A percentile compares a stretch with the other conserved stretches of the same genome.
phyloP scores from a whole-genome alignment of 345 rosid species.

The Populus euphratica region DNA sequence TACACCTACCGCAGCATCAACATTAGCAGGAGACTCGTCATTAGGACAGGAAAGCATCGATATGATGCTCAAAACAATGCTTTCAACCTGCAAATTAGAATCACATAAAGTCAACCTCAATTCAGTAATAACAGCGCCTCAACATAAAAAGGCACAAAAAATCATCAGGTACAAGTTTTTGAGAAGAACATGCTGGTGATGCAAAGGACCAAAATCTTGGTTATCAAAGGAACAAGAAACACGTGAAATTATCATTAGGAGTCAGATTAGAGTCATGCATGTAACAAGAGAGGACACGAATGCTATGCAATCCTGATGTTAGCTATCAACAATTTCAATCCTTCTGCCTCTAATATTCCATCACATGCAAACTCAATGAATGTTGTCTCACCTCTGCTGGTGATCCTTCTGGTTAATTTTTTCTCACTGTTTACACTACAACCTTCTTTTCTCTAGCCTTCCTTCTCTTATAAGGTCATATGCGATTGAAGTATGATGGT shows the following conservation, averaged over 20 bases:
- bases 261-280: neutral
- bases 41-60: slow-evolving; percentile 90
- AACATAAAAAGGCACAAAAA: neutral
- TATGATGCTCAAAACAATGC: slow-evolving; percentile 79
- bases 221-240: neutral
- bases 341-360: neutral
- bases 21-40: slow-evolving; percentile 88
- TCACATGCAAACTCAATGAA: neutral
- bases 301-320: neutral
- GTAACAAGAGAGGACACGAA: neutral
- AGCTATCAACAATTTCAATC: neutral
- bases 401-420: neutral
- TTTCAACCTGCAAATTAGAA: slow-evolving; percentile 59
- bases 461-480: neutral
- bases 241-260: neutral
- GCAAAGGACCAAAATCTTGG: neutral
- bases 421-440: neutral
- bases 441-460: neutral
- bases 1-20: slow-evolving; percentile 80
- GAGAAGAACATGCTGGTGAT: neutral
- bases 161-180: neutral
- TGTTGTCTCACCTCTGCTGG: neutral
- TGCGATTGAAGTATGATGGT: neutral
- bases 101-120: neutral
- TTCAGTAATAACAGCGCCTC: neutral